A percentile compares a stretch with the other conserved stretches of the same genome.
Conservation (phyloP, 768 basidiomycete genomes). For the Brasilioporus rufonigricans region DNA sequence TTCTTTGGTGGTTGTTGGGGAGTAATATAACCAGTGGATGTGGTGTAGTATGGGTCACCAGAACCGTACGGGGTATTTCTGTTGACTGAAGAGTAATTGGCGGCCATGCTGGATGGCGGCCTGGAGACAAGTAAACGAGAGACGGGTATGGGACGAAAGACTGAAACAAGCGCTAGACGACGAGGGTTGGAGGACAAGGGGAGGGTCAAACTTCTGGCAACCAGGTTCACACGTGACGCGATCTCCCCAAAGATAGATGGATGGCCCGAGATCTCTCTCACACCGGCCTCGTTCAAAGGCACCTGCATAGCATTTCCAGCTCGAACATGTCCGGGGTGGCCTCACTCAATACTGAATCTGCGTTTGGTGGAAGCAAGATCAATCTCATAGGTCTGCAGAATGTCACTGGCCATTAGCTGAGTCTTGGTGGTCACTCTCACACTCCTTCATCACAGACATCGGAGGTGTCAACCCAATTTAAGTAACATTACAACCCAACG, state of each 20-base stretch:
- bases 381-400: constrained; percentile 37
- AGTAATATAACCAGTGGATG: constrained; percentile 68
- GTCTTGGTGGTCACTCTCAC: background rate
- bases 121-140: constrained; percentile 19
- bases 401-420: background rate
- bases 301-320: too few species aligned
- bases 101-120: constrained; percentile 35
- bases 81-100: constrained; percentile 37
- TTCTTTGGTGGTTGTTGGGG: constrained; percentile 49
- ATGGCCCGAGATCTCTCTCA: too few species aligned
- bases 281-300: too few species aligned
- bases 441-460: constrained; percentile 32
- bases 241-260: too few species aligned
- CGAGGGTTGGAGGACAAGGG: background rate
- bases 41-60: constrained; percentile 66
- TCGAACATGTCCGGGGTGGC: constrained; percentile 4
- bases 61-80: constrained; percentile 49
- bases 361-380: constrained; percentile 9
- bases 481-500: background rate
- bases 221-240: constrained; percentile 15
- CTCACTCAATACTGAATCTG: background rate
- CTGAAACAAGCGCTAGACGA: background rate
- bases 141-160: constrained; percentile 15
- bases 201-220: background rate
- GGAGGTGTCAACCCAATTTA: constrained; percentile 30